Evolutionary conservation across 2,329 filamentous ascomycete genomes (phyloP), one percentile per base, ranked within the genome.

Genomic region (Penicillium sp.): DNA sequence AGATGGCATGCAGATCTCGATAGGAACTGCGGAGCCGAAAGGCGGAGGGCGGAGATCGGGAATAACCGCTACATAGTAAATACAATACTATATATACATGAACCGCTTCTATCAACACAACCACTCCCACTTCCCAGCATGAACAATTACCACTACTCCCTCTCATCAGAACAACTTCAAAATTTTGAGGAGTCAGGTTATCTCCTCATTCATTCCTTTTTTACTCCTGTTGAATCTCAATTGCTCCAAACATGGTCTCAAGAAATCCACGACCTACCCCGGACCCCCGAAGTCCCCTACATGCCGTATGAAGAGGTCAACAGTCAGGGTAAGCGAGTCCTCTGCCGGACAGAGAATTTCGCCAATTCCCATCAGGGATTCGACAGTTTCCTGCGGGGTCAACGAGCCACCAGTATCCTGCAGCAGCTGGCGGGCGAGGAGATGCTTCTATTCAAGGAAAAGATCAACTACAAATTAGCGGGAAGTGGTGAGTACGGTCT

Each of bases 391-490:
- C 68, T 76, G 10, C 67, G 74, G 8, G 74, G 75, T 19, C 40
- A 63, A 31, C 65, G 67, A n/a, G 60, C 74, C 1, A 49, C 58
- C 1, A 63, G 60, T 21, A 54, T 74, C n/a, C 64, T 77, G 2
- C 48, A 64, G 19, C 70, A 73, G 48, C 48, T 76, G 14, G 70
- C 71, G 0, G 59, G 68, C 1, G 71, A 75, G 48, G 67, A 73
- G 5, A 75, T 77, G 72, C 52, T 74, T 18, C 65, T 77, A 1
- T 77, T 77, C 65, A 77, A 77, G n/a, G n/a, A n/a, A n/a, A n/a
- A n/a, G n/a, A n/a, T n/a, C n/a, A n/a, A n/a, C n/a, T n/a, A n/a
- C n/a, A 37, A 73, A 77, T 63, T 75, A 6, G 65, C 73, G 1
- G 73, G 70, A 18, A 74, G 73, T 52, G 74, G 72, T 66, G 45